These are phyloP conservation scores for Boletus fagicola DNA, from an alignment of 768 basidiomycete genomes.

Conservation along the genomic window DNA sequence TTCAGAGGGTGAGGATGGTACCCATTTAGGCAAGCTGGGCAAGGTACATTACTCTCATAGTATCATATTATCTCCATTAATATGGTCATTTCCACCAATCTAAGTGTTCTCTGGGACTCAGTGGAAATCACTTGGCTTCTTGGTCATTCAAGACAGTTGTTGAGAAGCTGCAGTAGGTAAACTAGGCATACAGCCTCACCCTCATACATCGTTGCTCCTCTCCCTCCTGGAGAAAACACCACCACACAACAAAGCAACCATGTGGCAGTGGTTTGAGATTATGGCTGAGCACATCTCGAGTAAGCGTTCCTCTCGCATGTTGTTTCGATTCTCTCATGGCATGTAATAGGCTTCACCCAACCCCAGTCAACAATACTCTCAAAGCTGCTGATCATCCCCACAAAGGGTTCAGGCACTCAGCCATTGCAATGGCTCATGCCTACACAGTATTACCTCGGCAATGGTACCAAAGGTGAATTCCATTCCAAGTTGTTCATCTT, in stretches of 20 bases:
- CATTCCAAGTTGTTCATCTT: constrained; percentile 84
- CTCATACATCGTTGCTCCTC: constrained; percentile 60
- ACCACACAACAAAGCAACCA: constrained; percentile 52
- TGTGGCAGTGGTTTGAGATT: constrained; percentile 64
- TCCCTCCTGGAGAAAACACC: constrained; percentile 57
- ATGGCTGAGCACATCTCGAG: constrained; percentile 63
- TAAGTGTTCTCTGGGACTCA: constrained; percentile 70
- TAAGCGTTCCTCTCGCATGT: constrained; percentile 31
- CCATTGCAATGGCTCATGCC: constrained; percentile 53
- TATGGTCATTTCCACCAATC: background rate
- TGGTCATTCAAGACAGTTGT: constrained; percentile 55
- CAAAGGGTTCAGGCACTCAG: constrained; percentile 34
- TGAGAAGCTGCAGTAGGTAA: constrained; percentile 55
- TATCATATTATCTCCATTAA: background rate
- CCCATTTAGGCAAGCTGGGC: constrained; percentile 56
- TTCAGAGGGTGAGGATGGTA: constrained; percentile 51
- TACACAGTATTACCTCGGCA: constrained; percentile 66
- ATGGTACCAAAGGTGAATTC: constrained; percentile 51
- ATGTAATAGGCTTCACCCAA: constrained; percentile 52
- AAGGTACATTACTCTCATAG: constrained; percentile 45
- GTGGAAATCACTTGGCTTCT: constrained; percentile 77
- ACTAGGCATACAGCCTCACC: constrained; percentile 68
- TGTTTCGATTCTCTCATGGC: background rate
- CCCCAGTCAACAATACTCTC: constrained; percentile 58
- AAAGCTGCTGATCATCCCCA: constrained; percentile 64